phyloP scores from a whole-genome alignment of 805 yeast genomes.

The Scheffersomyces spartinae region DNA sequence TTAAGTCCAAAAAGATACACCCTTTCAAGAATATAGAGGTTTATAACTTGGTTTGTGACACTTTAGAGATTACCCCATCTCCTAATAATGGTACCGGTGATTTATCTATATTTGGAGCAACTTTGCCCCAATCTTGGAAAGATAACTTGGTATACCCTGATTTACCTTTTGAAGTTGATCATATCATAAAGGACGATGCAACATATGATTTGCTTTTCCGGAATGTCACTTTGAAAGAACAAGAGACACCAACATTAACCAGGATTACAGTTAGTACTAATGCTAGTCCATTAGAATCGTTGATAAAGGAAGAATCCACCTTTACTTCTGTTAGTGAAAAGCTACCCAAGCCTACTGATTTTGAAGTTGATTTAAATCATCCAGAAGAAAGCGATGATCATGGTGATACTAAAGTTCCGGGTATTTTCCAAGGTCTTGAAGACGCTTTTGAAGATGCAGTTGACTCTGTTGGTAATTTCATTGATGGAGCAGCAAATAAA shows the following conservation, averaged over 20 bases:
- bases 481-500: slow-evolving; percentile 7
- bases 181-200: slow-evolving; percentile 32
- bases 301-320: slow-evolving; percentile 13
- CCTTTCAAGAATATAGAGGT: slow-evolving; percentile 70
- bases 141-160: slow-evolving; percentile 39
- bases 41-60: slow-evolving; percentile 64
- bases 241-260: slow-evolving; percentile 6
- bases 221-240: no score
- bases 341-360: slow-evolving; percentile 18
- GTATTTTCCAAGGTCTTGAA: slow-evolving; percentile 5
- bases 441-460: slow-evolving; percentile 8
- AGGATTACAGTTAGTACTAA: slow-evolving; percentile 11
- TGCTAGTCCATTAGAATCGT: slow-evolving; percentile 12
- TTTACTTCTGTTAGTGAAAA: slow-evolving; percentile 6
- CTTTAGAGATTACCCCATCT: slow-evolving; percentile 38
- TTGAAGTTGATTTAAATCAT: slow-evolving; percentile 2
- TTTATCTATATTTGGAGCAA: slow-evolving; percentile 13
- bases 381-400: slow-evolving; percentile 1
- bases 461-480: slow-evolving; percentile 7
- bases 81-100: slow-evolving; percentile 45
- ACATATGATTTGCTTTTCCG: slow-evolving; percentile 39
- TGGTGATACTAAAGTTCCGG: slow-evolving; percentile 1
- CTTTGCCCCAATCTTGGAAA: slow-evolving; percentile 32
- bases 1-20: slow-evolving; percentile 21
- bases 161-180: slow-evolving; percentile 34